Base-by-base conservation (phyloP, 306 rosid species). In the Trifolium dubium region DNA sequence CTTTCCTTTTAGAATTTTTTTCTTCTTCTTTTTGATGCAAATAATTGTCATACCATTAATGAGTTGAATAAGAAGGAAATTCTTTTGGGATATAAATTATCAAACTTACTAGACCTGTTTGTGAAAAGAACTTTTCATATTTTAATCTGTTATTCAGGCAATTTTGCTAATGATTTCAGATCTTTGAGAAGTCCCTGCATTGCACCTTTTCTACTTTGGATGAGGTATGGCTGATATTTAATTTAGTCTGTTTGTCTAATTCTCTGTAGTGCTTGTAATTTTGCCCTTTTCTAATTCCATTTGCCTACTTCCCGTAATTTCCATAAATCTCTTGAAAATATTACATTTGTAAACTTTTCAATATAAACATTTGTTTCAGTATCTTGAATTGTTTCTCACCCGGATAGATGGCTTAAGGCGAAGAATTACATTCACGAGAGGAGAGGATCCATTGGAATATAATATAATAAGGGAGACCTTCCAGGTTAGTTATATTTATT, bases 401-500 rank as follows among this genome's bases (percentile, higher is more conserved):
- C 91, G 96, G 67, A 80, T 85, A 65, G 99, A 94, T 83, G 88
- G 99, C 79, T 81, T 94, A 83, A 89, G 99, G 83, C 88, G 98
- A 78, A 91, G 92, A 85, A 81, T 93, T 74, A 62, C 86, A 69
- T 78, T 71, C 65, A 39, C 73, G 32, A 31, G 37, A 66, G 84
- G 82, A 79, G 89, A 82, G 74, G 77, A 81, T 49, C 80, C 40
- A 58, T 61, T 88, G 86, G 89, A 89, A 69, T 88, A 75, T 81
- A 82, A 84, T 73, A 74, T 74, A 71, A 75, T 88, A 61, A 85
- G 88, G 85, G 89, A 88, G 77, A 89, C 90, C 82, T 94, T 89
- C 81, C 89, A 93, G 98, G 98, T 93, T 77, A 77, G 83, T 67
- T 67, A 53, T 51, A n/a, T 78, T 69, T 73, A 58, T 74, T 62